These are phyloP conservation scores for Pisolithus microcarpus DNA, from an alignment of 768 basidiomycete genomes.

Conservation along the genomic window DNA sequence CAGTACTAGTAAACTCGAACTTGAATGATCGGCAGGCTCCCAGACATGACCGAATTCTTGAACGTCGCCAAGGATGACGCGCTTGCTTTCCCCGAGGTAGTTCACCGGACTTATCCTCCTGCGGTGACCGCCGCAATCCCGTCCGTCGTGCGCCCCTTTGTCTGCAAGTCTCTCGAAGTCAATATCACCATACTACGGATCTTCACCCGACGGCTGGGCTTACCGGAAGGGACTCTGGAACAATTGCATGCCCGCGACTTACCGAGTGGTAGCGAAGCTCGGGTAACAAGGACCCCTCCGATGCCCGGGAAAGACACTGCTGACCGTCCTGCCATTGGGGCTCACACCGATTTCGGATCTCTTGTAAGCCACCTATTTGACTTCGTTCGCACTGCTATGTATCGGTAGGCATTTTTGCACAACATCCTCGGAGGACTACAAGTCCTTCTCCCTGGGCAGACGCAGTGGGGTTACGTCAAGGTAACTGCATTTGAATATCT, in stretches of 20 bases:
- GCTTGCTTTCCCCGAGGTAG: constrained; percentile 47
- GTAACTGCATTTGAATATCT: constrained; percentile 19
- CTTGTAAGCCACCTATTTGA: constrained; percentile 33
- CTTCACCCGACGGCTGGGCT: constrained; percentile 50
- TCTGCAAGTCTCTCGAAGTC: constrained; percentile 50
- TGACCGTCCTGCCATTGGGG: constrained; percentile 44
- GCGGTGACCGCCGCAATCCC: constrained; percentile 46
- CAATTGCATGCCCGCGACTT: constrained; percentile 39
- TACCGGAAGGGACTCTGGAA: constrained; percentile 43
- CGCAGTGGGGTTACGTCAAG: constrained; percentile 64
- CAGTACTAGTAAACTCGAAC: neutral
- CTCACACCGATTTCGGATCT: constrained; percentile 73
- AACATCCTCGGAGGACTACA: constrained; percentile 67
- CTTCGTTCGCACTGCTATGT: neutral
- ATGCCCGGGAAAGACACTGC: constrained; percentile 19
- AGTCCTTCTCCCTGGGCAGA: constrained; percentile 53
- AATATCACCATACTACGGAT: constrained; percentile 46
- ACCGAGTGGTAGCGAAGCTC: constrained; percentile 49
- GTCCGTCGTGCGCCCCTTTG: constrained; percentile 45
- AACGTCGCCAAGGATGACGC: constrained; percentile 67
- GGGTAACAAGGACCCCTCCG: constrained; percentile 46
- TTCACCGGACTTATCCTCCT: constrained; percentile 50
- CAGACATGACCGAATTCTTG: constrained; percentile 58
- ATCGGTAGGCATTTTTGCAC: constrained; percentile 45
- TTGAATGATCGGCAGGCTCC: constrained; percentile 9